Percentiles rank a stretch among this genome's conserved stretches.
Evolutionary conservation across 2,329 filamentous ascomycete species (phyloP).

Genomic region (Aspergillus pseudonomiae): DNA sequence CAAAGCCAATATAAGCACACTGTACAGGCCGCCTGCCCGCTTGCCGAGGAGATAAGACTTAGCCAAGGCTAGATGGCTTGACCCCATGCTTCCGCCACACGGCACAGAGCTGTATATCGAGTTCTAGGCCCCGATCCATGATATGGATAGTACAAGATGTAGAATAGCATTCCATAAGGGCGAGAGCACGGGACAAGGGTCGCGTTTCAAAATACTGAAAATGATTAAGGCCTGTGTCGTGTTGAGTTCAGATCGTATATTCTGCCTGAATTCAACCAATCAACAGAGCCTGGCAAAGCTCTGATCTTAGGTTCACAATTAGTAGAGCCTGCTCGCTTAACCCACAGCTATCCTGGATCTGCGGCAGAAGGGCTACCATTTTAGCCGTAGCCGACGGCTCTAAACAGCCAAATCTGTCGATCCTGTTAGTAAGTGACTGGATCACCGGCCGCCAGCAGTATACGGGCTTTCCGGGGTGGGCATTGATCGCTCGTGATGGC

Average conservation of each 20-base stretch:
- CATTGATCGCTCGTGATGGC: too few species aligned
- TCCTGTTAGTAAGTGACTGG: neutral
- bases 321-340: too few species aligned
- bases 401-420: neutral
- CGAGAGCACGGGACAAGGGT: rapidly evolving
- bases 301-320: neutral
- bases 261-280: neutral
- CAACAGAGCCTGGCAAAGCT: neutral
- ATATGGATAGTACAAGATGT: rapidly evolving
- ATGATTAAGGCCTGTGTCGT: neutral
- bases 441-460: neutral
- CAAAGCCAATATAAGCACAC: neutral
- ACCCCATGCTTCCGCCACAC: neutral
- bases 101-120: neutral
- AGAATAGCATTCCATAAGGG: neutral
- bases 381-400: neutral
- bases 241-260: neutral
- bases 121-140: neutral
- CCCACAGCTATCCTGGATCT: neutral
- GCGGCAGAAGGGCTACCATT: neutral
- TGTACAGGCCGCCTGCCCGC: too few species aligned
- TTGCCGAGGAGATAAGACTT: neutral
- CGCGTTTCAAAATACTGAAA: rapidly evolving
- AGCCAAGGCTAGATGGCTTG: neutral
- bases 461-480: neutral